Evolutionary conservation across 176 grass and related monocot species (phyloP).

Genomic region (Canna indica): DNA sequence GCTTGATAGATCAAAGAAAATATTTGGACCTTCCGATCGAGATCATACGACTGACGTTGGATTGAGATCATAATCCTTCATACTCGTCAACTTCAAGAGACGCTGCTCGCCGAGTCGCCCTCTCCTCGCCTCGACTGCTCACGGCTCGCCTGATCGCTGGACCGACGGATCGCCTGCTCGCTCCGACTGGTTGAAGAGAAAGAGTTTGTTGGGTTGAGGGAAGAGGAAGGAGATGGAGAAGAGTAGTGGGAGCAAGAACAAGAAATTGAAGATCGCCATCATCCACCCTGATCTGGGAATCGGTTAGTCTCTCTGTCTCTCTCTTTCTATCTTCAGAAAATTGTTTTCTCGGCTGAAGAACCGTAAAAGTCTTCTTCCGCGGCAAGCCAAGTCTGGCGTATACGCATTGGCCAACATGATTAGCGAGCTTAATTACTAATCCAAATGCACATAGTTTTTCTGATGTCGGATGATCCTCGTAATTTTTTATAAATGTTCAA

Average conservation of each 20-base stretch:
- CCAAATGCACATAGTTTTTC: not conserved
- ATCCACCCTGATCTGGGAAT: slow-evolving; percentile 97
- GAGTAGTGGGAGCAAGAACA: not conserved
- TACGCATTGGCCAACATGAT: not conserved
- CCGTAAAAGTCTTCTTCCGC: not conserved
- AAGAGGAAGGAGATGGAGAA: slow-evolving; percentile 10
- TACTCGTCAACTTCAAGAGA: too few relatives aligned
- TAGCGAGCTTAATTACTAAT: not conserved
- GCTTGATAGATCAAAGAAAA: too few relatives aligned
- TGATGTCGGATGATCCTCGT: not conserved
- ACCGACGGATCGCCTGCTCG: too few relatives aligned
- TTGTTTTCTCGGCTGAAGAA: not conserved
- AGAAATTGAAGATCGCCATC: slow-evolving; percentile 52
- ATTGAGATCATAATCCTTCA: too few relatives aligned
- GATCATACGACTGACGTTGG: too few relatives aligned
- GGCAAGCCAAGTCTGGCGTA: not conserved
- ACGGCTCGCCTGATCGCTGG: too few relatives aligned
- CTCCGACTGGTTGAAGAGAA: not conserved
- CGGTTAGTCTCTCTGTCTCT: slow-evolving; percentile 30
- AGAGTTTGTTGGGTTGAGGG: not conserved
- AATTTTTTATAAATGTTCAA: not conserved
- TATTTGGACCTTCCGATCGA: too few relatives aligned
- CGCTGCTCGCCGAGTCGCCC: too few relatives aligned
- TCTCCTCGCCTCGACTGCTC: too few relatives aligned
- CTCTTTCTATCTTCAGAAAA: not conserved